Conservation (phyloP, 257 asterid genomes). For the Rhazya stricta region DNA sequence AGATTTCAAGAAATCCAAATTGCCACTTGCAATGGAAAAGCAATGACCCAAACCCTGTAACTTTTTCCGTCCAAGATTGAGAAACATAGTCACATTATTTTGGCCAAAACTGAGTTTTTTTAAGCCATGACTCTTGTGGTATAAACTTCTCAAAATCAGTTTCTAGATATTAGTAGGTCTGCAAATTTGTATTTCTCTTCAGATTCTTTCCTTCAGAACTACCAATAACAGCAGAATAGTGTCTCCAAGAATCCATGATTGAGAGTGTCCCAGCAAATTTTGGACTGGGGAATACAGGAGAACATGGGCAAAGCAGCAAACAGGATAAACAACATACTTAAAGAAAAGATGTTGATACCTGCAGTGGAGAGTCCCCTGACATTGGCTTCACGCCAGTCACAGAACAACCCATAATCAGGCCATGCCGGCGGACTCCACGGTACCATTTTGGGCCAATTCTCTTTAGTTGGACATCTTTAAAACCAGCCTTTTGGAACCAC, state of each 20-base stretch:
- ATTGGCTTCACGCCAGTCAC: conserved; percentile 41
- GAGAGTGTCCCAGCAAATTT: neutral
- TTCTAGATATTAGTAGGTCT: neutral
- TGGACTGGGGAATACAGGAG: neutral
- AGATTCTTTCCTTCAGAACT: neutral
- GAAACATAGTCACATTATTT: too few relatives aligned
- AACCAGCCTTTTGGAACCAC: conserved; percentile 44
- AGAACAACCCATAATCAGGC: conserved; percentile 45
- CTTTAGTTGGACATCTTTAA: conserved; percentile 34
- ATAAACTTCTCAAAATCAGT: neutral
- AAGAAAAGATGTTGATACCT: conserved; percentile 21
- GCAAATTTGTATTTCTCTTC: neutral
- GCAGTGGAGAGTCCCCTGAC: conserved; percentile 39
- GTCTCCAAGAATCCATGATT: neutral
- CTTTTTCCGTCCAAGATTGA: neutral
- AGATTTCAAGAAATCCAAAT: neutral
- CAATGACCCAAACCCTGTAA: neutral
- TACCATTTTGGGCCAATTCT: conserved; percentile 47
- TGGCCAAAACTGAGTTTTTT: too few relatives aligned
- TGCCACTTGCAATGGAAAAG: neutral
- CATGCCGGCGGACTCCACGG: conserved; percentile 41
- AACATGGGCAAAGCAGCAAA: neutral
- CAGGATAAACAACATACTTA: neutral
- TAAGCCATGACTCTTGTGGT: neutral
- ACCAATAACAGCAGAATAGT: neutral